Conservation (phyloP, 352 stramenopile species). For the Pseudoperonospora humuli region DNA sequence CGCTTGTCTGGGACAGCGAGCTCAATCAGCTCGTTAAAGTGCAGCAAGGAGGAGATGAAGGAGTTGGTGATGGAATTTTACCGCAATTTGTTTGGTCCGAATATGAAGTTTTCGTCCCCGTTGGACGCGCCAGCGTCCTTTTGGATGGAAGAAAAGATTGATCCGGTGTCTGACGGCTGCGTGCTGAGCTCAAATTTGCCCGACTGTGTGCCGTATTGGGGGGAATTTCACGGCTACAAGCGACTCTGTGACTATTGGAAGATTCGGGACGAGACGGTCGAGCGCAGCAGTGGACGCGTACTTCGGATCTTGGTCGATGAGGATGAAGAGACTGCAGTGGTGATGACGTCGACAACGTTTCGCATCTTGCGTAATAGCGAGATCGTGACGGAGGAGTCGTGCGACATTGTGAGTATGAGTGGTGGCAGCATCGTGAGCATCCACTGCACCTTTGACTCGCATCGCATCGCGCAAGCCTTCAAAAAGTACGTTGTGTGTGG, state of each 20-base stretch:
- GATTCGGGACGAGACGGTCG: conserved; percentile 79
- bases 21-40: conserved; percentile 30
- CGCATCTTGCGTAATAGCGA: conserved; percentile 83
- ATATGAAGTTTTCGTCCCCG: conserved; percentile 71
- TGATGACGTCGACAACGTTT: conserved; percentile 84
- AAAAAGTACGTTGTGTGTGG: conserved; percentile 51
- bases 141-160: conserved; percentile 83
- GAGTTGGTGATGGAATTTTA: conserved; percentile 73
- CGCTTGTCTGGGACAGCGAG: conserved; percentile 25
- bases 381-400: conserved; percentile 80
- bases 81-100: conserved; percentile 66
- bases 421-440: conserved; percentile 71
- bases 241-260: conserved; percentile 84
- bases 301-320: conserved; percentile 79
- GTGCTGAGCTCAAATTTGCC: conserved; percentile 82
- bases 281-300: conserved; percentile 74
- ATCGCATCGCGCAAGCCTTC: conserved; percentile 75
- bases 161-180: conserved; percentile 55
- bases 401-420: conserved; percentile 76
- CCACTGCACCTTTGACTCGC: conserved; percentile 85
- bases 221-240: conserved; percentile 85
- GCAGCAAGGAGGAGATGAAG: conserved; percentile 69
- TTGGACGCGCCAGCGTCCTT: conserved; percentile 68
- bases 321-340: conserved; percentile 79
- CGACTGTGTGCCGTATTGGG: conserved; percentile 81